These are phyloP conservation scores for Vitis rotundifolia DNA, from an alignment of 164 flowering plant genomes.

Conservation along the genomic window DNA sequence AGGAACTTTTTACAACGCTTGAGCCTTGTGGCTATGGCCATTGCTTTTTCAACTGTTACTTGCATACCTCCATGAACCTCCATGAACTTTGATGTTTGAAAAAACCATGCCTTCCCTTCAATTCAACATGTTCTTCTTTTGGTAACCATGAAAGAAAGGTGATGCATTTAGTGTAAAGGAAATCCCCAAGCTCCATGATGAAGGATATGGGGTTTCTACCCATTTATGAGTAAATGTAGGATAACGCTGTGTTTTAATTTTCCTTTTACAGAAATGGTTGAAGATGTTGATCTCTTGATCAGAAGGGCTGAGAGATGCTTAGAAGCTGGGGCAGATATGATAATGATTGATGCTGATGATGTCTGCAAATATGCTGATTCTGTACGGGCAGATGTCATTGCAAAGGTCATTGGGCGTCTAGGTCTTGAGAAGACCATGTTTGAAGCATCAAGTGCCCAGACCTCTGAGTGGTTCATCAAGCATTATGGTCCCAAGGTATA, in stretches of 20 bases:
- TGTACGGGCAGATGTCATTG: conserved; percentile 71
- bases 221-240: too few relatives aligned
- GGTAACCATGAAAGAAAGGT: too few relatives aligned
- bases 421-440: conserved; percentile 97
- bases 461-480: conserved; percentile 84
- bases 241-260: background rate
- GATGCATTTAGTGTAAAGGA: too few relatives aligned
- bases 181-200: too few relatives aligned
- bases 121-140: too few relatives aligned
- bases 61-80: too few relatives aligned
- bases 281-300: conserved; percentile 82
- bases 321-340: conserved; percentile 98
- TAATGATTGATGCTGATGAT: conserved; percentile 91
- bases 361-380: conserved; percentile 66
- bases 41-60: too few relatives aligned
- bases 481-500: conserved; percentile 88
- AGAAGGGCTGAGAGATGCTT: conserved; percentile 93
- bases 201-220: too few relatives aligned
- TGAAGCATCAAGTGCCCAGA: conserved; percentile 68
- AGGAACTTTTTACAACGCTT: too few relatives aligned
- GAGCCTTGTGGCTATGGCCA: too few relatives aligned
- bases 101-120: too few relatives aligned
- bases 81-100: too few relatives aligned
- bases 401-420: conserved; percentile 84
- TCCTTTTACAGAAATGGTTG: conserved; percentile 60